Evolutionary conservation across 768 basidiomycete species (phyloP).

Genomic region (Phaffia tasmanica): DNA sequence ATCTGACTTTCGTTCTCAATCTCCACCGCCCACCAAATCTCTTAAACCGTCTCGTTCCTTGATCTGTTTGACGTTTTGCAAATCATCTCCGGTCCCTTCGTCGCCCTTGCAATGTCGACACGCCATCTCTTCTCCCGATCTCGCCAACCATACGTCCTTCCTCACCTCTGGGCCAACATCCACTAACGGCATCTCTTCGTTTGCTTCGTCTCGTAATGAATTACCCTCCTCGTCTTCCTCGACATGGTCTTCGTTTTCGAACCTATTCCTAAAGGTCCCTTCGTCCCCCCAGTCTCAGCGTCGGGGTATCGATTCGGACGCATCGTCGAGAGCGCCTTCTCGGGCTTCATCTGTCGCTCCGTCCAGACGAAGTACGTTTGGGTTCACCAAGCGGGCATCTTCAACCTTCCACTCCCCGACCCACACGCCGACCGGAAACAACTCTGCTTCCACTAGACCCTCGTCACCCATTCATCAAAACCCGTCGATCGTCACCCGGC

Average conservation of each 20-base stretch:
- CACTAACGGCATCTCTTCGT: no score
- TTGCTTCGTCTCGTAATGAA: not conserved
- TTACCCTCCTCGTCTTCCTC: not conserved
- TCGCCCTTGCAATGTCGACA: not conserved
- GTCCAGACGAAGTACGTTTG: conserved; percentile 14
- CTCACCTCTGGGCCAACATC: not conserved
- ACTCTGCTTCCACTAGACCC: not conserved
- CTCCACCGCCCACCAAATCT: not conserved
- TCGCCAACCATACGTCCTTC: not conserved
- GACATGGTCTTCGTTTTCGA: not conserved
- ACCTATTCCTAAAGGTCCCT: not conserved
- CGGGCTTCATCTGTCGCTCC: not conserved
- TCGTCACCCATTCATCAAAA: conserved; percentile 28
- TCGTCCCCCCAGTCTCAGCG: not conserved
- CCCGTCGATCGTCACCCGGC: conserved; percentile 34
- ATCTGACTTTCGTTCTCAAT: not conserved
- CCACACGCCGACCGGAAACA: not conserved
- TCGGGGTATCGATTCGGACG: not conserved
- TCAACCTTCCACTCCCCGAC: conserved; percentile 5
- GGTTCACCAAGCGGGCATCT: conserved; percentile 20
- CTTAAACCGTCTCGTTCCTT: not conserved
- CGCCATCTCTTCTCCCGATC: not conserved
- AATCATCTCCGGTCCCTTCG: not conserved
- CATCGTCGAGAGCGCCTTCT: not conserved
- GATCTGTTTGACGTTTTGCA: not conserved